phyloP scores from a whole-genome alignment of 2,329 filamentous ascomycete genomes.

The Akanthomyces uredinophilus region DNA sequence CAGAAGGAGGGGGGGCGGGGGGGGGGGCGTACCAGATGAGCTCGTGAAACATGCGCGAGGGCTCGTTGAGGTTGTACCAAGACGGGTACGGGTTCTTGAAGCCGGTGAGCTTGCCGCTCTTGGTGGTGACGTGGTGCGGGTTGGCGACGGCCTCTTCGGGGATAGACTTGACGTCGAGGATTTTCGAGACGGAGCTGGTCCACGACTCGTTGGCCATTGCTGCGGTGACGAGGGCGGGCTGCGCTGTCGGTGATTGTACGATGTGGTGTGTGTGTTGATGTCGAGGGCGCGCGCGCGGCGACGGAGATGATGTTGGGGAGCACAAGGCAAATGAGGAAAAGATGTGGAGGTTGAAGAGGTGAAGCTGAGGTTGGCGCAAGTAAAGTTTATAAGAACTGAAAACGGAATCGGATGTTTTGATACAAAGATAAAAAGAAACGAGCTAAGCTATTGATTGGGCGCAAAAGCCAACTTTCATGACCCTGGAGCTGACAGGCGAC shows the following conservation, averaged over 20 bases:
- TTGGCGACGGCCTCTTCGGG: slow-evolving; percentile 40
- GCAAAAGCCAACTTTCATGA: too few species aligned
- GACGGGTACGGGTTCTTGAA: slow-evolving; percentile 52
- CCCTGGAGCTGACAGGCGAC: background rate
- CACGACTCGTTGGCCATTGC: slow-evolving; percentile 8
- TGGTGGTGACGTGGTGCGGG: slow-evolving; percentile 43
- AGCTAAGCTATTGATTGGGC: background rate
- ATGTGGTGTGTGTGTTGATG: too few species aligned
- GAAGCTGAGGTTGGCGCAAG: background rate
- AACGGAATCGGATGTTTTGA: background rate
- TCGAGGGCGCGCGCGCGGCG: too few species aligned
- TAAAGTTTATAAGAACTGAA: background rate
- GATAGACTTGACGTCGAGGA: slow-evolving; percentile 20
- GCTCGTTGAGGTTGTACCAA: slow-evolving; percentile 23
- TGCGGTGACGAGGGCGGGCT: background rate
- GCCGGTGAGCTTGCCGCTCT: slow-evolving; percentile 32
- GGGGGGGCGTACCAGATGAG: background rate
- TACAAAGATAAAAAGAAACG: background rate
- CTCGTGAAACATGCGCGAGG: slow-evolving; percentile 13
- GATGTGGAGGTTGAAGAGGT: too few species aligned
- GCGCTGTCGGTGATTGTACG: too few species aligned
- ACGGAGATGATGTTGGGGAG: background rate
- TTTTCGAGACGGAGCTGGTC: slow-evolving; percentile 8
- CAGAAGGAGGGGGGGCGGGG: slow-evolving; percentile 5
- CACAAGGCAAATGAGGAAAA: background rate